Evolutionary conservation across 2,329 filamentous ascomycete species (phyloP).

Genomic region (Fusarium nelsonii): DNA sequence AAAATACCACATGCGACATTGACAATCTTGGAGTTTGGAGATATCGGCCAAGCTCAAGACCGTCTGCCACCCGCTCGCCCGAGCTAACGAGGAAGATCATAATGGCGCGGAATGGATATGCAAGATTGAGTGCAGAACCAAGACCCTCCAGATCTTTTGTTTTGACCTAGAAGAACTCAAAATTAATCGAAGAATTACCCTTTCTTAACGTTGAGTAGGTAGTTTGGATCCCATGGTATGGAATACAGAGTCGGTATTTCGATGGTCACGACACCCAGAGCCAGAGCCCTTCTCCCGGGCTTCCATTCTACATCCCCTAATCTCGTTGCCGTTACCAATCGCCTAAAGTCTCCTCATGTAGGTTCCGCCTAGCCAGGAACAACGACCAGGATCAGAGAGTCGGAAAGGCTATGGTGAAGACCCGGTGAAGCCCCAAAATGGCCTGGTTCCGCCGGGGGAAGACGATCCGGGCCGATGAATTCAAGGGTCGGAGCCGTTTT

Average conservation of each 20-base stretch:
- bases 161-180: conserved; percentile 15
- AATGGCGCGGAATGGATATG: conserved; percentile 36
- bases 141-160: conserved; percentile 5
- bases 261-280: not conserved
- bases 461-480: conserved; percentile 48
- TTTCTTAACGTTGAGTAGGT: not conserved
- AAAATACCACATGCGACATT: conserved; percentile 19
- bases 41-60: conserved; percentile 13
- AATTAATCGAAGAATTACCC: conserved; percentile 1
- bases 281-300: conserved; percentile 27
- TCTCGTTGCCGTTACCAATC: conserved; percentile 19
- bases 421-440: conserved; percentile 33
- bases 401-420: conserved; percentile 13
- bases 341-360: conserved; percentile 10
- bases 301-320: conserved; percentile 32
- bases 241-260: conserved; percentile 20
- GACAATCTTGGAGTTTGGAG: conserved; percentile 5
- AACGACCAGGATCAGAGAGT: conserved; percentile 23
- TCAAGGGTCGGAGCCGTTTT: conserved; percentile 43
- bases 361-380: conserved; percentile 41
- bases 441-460: conserved; percentile 45
- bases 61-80: conserved; percentile 8
- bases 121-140: conserved; percentile 38
- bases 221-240: not conserved
- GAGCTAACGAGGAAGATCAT: conserved; percentile 25